These are phyloP conservation scores for Boechera stricta DNA, from an alignment of 345 rosid genomes.

Conservation along the genomic window DNA sequence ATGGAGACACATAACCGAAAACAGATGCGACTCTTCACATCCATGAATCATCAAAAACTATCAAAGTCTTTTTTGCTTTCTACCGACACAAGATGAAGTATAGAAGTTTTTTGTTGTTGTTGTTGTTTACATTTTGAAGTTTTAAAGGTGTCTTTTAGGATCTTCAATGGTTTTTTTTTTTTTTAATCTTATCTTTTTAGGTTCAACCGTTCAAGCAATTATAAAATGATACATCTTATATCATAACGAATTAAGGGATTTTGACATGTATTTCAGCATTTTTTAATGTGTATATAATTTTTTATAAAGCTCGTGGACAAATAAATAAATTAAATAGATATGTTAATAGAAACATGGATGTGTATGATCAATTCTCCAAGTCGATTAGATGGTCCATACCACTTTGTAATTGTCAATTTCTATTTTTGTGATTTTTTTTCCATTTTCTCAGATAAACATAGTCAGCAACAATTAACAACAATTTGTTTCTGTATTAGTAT, in stretches of 20 bases:
- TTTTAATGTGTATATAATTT: neutral
- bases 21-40: conserved; percentile 24
- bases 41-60: conserved; percentile 22
- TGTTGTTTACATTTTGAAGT: neutral
- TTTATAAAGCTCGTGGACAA: neutral
- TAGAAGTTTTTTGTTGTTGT: neutral
- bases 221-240: neutral
- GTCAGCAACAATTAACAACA: neutral
- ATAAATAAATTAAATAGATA: neutral
- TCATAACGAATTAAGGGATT: too few relatives aligned
- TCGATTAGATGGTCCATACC: neutral
- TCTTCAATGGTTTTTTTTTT: neutral
- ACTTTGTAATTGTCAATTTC: neutral
- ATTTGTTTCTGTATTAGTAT: too few relatives aligned
- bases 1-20: conserved; percentile 22
- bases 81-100: conserved; percentile 5
- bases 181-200: neutral
- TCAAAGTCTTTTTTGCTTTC: neutral
- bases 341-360: neutral
- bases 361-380: neutral
- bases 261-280: neutral
- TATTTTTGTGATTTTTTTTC: neutral
- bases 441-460: neutral
- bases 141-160: conserved; percentile 24
- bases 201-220: neutral